phyloP scores from a whole-genome alignment of 2,329 filamentous ascomycete genomes.

The Aspergillus sp. region DNA sequence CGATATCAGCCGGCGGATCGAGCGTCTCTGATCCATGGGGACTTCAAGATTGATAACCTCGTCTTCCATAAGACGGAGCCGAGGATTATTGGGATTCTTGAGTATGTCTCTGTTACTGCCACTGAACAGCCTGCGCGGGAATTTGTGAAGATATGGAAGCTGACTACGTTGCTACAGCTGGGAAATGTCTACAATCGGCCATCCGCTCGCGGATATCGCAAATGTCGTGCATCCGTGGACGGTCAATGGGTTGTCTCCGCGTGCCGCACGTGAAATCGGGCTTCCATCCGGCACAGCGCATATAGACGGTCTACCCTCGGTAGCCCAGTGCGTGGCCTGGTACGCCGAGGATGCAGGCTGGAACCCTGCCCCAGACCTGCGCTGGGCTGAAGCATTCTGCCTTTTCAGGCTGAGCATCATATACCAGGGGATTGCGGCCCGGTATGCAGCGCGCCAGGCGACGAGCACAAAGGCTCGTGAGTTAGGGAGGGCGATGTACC shows the following conservation, averaged over 20 bases:
- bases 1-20: conserved; percentile 74
- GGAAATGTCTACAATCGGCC: conserved; percentile 3
- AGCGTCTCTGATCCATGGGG: conserved; percentile 83
- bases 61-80: conserved; percentile 89
- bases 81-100: conserved; percentile 86
- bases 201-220: not conserved
- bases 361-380: not conserved
- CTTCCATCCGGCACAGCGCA: not conserved
- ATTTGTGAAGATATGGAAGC: too few species aligned
- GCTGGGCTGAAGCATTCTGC: conserved; percentile 3
- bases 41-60: conserved; percentile 93
- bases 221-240: conserved; percentile 7
- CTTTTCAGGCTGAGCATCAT: conserved; percentile 5
- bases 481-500: not conserved
- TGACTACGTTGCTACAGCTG: not conserved
- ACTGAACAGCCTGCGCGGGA: too few species aligned
- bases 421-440: not conserved
- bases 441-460: too few species aligned
- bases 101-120: conserved; percentile 42
- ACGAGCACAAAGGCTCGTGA: not conserved
- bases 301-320: not conserved
- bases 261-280: not conserved
- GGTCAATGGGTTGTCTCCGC: not conserved
- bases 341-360: not conserved
- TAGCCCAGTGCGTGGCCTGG: not conserved